A percentile compares a stretch with the other conserved stretches of the same genome.
Evolutionary conservation across 1,139 yeast genomes (phyloP).

Genomic region (Hyphopichia khmerensis): DNA sequence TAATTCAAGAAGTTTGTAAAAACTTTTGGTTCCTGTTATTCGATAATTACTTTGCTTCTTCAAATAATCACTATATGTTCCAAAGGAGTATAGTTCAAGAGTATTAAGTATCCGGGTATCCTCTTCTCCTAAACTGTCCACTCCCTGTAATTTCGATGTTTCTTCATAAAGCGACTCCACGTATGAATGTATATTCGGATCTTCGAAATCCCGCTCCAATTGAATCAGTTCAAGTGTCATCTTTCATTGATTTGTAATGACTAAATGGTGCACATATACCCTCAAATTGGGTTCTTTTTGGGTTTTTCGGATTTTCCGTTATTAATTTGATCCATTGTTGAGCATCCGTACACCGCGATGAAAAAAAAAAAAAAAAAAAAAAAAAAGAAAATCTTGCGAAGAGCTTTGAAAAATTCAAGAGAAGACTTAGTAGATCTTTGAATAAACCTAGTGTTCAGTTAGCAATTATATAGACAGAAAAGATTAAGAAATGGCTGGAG

Average conservation of each 20-base stretch:
- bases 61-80: neutral
- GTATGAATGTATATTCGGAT: neutral
- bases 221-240: neutral
- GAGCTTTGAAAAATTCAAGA: neutral
- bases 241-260: too few species aligned
- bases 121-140: neutral
- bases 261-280: too few species aligned
- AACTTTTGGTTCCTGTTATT: neutral
- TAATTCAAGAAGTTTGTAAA: neutral
- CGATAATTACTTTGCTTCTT: neutral
- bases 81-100: neutral
- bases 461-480: too few species aligned
- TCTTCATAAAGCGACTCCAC: neutral
- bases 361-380: neutral
- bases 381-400: neutral
- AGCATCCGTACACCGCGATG: neutral
- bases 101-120: neutral
- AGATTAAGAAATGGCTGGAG: conserved; percentile 43
- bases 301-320: too few species aligned
- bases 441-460: too few species aligned
- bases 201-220: neutral
- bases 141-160: neutral
- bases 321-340: neutral
- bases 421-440: neutral
- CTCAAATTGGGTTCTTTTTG: too few species aligned